A percentile compares a stretch with the other conserved stretches of the same genome.
Evolutionary conservation across 169 alveolate species (phyloP).

Genomic region (Plasmodium coatneyi): DNA sequence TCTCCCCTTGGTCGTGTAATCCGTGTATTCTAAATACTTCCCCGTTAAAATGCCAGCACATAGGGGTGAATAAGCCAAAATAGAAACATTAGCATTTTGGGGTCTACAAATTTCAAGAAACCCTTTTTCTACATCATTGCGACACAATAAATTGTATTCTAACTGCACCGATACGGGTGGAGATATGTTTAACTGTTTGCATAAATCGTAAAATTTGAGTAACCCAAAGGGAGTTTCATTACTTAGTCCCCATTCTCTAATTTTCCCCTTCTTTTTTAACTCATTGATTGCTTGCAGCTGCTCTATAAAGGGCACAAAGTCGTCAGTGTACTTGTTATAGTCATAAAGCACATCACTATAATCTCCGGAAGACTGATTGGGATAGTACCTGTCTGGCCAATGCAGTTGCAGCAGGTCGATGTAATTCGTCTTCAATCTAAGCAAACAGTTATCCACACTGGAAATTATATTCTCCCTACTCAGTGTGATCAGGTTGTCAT

Average conservation of each 20-base stretch:
- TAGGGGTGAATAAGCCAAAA: constrained; percentile 85
- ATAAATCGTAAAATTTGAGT: constrained; percentile 78
- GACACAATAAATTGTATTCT: constrained; percentile 83
- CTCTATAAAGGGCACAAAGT: constrained; percentile 82
- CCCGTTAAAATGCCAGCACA: constrained; percentile 90
- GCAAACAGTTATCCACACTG: constrained; percentile 84
- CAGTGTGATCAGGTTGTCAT: constrained; percentile 71
- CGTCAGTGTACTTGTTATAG: constrained; percentile 41
- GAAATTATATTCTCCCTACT: constrained; percentile 76
- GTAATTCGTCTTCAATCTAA: constrained; percentile 82
- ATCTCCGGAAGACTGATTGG: constrained; percentile 85
- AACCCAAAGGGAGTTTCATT: constrained; percentile 90
- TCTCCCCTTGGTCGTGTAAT: constrained; percentile 87
- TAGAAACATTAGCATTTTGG: constrained; percentile 82
- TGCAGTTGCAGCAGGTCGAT: constrained; percentile 88
- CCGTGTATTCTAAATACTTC: constrained; percentile 86
- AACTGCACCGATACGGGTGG: constrained; percentile 86
- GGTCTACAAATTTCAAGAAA: constrained; percentile 87
- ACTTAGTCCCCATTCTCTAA: constrained; percentile 89
- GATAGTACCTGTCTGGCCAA: constrained; percentile 91
- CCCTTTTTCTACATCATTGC: constrained; percentile 90
- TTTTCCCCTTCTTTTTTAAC: constrained; percentile 84
- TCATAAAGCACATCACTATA: constrained; percentile 83
- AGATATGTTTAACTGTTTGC: constrained; percentile 76
- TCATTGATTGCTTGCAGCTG: constrained; percentile 84